Base-by-base conservation (phyloP, 2,329 filamentous ascomycete genomes). In the Raffaelea ambrosiae region DNA sequence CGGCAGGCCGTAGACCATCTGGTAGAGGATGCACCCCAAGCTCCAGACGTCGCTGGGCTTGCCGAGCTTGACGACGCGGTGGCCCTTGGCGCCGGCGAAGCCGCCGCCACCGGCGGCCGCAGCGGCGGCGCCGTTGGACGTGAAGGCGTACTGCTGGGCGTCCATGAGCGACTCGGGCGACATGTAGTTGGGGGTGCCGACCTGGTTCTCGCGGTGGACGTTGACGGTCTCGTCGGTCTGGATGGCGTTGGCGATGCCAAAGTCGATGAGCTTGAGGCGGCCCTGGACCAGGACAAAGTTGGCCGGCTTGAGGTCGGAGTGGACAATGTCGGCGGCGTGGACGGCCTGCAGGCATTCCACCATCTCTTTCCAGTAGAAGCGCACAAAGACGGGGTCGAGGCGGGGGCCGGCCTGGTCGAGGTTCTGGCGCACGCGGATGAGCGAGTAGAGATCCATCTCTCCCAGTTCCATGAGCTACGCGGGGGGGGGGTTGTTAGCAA, bases 361-460 rank as follows among this genome's bases (percentile, higher is more conserved):
- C 93, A 98, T 98, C 67, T 98, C 93, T 65, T 95, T 93, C 93
- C 93, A 98, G 72, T 95, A 95, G 67, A 87, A 94, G n/a, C 93
- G 85, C 13, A 93, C 88, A 63, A 97, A 96, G 46, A 85, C 86
- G 2, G 88, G 77, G 61, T 98, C 93, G 51, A 98, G 84, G 51
- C 76, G 79, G 36, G 35, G 35, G 35, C 7, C 7, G 35, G 8
- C 13, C 7, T 16, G 5, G 35, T 86, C 79, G 47, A 85, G 77
- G 58, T 83, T 87, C 58, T 87, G 71, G 10, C 83, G 81, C 54
- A 83, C 78, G 33, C 82, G 83, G 54, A 98, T 76, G 47, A 97
- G 81, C 48, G 84, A 88, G 61, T 94, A 86, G 59, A 98, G 77
- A 64, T 98, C 93, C 20, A 91, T 81, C 67, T 98, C 93, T 54